Evolutionary conservation across 805 yeast species (phyloP).

Genomic region (Citeromyces matritensis): DNA sequence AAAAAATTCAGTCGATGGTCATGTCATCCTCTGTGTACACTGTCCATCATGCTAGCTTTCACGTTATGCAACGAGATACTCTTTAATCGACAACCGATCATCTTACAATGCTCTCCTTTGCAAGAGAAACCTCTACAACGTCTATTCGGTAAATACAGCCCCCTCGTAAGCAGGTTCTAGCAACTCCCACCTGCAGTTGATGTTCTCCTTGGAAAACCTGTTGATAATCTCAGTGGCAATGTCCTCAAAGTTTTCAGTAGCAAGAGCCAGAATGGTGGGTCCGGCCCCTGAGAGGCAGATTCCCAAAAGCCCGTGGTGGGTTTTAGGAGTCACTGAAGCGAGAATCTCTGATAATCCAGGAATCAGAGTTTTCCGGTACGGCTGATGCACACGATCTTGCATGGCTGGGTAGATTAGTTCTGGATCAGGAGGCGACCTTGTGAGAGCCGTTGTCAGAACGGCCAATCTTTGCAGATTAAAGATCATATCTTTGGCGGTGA

Average conservation of each 20-base stretch:
- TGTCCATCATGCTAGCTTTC: no score
- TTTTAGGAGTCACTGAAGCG: slow-evolving; percentile 62
- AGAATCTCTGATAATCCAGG: slow-evolving; percentile 85
- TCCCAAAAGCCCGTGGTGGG: slow-evolving; percentile 79
- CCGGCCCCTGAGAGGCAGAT: slow-evolving; percentile 97
- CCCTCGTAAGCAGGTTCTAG: slow-evolving; percentile 84
- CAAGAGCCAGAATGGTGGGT: slow-evolving; percentile 89
- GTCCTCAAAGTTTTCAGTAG: slow-evolving; percentile 73
- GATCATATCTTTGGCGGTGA: slow-evolving; percentile 68
- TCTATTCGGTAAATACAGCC: slow-evolving; percentile 37
- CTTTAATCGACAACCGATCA: no score
- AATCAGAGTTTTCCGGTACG: slow-evolving; percentile 82
- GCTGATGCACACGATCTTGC: slow-evolving; percentile 96
- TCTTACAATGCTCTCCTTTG: no score
- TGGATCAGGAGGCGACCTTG: slow-evolving; percentile 72
- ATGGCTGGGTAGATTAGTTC: slow-evolving; percentile 81
- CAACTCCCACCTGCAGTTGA: slow-evolving; percentile 70
- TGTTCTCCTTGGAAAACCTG: slow-evolving; percentile 48
- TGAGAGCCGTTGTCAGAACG: slow-evolving; percentile 80
- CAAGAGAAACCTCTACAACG: slow-evolving; percentile 7
- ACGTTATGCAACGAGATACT: no score
- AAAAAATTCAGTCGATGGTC: no score
- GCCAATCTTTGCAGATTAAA: slow-evolving; percentile 92
- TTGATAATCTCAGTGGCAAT: slow-evolving; percentile 67
- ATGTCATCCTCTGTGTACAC: no score